Percentiles rank a stretch among this genome's conserved stretches.
Evolutionary conservation across 306 rosid species (phyloP).

Genomic region (Ceratonia siliqua): DNA sequence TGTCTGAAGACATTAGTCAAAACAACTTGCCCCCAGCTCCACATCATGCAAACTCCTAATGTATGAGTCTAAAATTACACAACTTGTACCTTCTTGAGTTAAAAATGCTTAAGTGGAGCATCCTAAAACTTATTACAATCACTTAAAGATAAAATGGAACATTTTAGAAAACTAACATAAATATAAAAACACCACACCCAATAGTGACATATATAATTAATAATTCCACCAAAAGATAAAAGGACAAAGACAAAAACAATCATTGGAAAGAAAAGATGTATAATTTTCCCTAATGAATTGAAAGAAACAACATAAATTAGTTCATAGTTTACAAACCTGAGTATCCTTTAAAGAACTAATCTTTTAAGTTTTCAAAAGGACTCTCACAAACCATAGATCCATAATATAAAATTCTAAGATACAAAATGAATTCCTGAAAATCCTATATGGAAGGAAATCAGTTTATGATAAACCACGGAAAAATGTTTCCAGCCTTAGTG

Average conservation of each 20-base stretch:
- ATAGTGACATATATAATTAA: conserved; percentile 29
- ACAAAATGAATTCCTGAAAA: not conserved
- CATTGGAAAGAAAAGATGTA: not conserved
- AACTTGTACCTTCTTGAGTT: conserved; percentile 12
- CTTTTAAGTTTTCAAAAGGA: not conserved
- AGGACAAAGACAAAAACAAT: not conserved
- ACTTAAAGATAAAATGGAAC: not conserved
- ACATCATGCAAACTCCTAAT: conserved; percentile 20
- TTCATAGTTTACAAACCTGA: conserved; percentile 4
- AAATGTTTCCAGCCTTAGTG: not conserved
- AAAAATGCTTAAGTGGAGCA: conserved; percentile 6
- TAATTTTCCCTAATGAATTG: not conserved
- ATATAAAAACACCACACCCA: conserved; percentile 14
- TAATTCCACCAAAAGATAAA: conserved; percentile 21
- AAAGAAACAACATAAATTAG: not conserved
- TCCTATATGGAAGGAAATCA: not conserved
- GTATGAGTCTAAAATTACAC: not conserved
- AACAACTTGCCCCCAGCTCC: not conserved
- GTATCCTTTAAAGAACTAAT: conserved; percentile 16
- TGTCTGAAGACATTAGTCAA: conserved; percentile 1
- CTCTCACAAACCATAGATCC: not conserved
- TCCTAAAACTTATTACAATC: conserved; percentile 4
- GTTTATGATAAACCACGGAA: not conserved
- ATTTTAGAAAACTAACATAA: conserved; percentile 2
- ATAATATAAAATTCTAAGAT: conserved; percentile 6